Conservation (phyloP, 495 filamentous ascomycete species). For the Parmelia sp. region DNA sequence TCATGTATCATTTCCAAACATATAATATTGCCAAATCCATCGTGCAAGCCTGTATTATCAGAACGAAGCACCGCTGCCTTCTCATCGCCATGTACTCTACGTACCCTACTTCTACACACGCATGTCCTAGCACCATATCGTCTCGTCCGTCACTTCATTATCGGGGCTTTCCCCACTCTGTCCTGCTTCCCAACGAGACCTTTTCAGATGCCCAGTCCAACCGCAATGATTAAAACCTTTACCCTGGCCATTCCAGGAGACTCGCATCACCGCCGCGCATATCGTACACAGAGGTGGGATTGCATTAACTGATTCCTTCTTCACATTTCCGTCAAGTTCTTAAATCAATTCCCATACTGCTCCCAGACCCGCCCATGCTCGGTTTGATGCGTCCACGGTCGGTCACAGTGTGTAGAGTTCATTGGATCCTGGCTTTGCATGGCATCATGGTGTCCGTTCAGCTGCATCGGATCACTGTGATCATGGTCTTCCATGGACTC, state of each 20-base stretch:
- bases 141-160: conserved; percentile 5
- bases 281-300: not conserved
- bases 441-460: not conserved
- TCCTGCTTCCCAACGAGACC: not conserved
- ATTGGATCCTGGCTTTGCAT: not conserved
- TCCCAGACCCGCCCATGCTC: not conserved
- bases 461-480: conserved; percentile 2
- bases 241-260: not conserved
- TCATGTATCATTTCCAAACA: no score
- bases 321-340: not conserved
- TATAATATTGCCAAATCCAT: not conserved
- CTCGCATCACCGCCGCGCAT: not conserved
- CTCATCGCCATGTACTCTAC: not conserved
- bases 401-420: not conserved
- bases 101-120: not conserved
- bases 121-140: not conserved
- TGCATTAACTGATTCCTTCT: not conserved
- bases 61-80: not conserved
- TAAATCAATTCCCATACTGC: not conserved
- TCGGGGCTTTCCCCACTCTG: not conserved
- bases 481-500: not conserved
- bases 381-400: not conserved
- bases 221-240: not conserved
- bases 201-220: not conserved
- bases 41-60: not conserved